These are phyloP conservation scores for Annona cherimola DNA, from an alignment of 164 flowering plant species.

Conservation along the genomic window DNA sequence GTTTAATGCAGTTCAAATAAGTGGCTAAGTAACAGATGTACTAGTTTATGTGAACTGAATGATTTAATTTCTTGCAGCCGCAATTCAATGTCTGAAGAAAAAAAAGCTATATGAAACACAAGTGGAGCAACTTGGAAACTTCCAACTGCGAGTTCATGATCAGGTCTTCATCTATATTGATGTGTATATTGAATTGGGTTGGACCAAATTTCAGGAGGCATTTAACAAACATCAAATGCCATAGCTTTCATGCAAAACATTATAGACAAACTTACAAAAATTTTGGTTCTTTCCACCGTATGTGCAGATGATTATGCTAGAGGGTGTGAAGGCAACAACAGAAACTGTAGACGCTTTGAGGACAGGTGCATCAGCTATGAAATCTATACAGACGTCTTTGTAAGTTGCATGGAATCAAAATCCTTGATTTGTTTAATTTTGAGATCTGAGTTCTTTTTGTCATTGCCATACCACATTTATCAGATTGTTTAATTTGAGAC, in stretches of 20 bases:
- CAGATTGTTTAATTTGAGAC: not conserved
- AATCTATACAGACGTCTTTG: slow-evolving; percentile 11
- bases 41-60: not conserved
- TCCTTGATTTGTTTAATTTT: not conserved
- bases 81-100: slow-evolving; percentile 21
- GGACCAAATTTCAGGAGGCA: too few species aligned
- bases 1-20: not conserved
- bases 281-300: not conserved
- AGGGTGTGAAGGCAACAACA: slow-evolving; percentile 16
- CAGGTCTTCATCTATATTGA: slow-evolving; percentile 15
- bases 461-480: not conserved
- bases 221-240: too few species aligned
- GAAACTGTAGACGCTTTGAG: slow-evolving; percentile 17
- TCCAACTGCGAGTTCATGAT: slow-evolving; percentile 22
- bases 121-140: slow-evolving; percentile 21
- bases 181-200: not conserved
- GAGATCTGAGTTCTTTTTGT: not conserved
- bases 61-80: slow-evolving; percentile 14
- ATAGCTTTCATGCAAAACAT: not conserved
- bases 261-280: not conserved
- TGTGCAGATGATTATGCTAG: slow-evolving; percentile 20
- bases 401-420: not conserved
- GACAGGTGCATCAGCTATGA: slow-evolving; percentile 13
- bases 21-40: not conserved
- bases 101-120: slow-evolving; percentile 22